These are phyloP conservation scores for Solanum gracilifrons DNA, from an alignment of 257 asterid species.

Conservation along the genomic window DNA sequence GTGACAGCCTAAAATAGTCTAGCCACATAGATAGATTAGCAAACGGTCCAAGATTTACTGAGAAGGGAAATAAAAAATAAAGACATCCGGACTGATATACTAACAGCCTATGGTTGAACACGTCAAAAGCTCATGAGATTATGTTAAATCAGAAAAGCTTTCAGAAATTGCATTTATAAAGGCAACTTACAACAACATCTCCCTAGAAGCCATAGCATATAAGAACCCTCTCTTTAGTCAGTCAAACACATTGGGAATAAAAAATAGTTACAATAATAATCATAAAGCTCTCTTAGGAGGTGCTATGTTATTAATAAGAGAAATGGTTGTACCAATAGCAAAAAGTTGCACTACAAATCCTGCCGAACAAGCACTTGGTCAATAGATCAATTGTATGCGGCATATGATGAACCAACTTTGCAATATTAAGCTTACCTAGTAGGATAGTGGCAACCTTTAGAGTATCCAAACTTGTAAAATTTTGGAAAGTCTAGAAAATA, in stretches of 20 bases:
- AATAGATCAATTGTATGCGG: not conserved
- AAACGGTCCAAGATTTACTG: not conserved
- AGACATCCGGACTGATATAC: not conserved
- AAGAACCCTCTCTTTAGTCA: not conserved
- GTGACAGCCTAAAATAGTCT: not conserved
- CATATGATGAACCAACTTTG: not conserved
- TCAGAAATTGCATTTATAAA: not conserved
- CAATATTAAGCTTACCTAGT: slow-evolving; percentile 34
- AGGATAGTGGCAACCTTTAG: slow-evolving; percentile 22
- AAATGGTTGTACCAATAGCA: slow-evolving; percentile 21
- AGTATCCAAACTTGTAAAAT: slow-evolving; percentile 41
- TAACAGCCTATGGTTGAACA: not conserved
- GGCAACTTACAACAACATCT: not conserved
- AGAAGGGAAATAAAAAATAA: not conserved
- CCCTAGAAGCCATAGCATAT: not conserved
- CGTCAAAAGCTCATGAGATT: not conserved
- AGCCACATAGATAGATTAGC: not conserved
- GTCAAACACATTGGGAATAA: not conserved
- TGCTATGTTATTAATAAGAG: slow-evolving; percentile 65
- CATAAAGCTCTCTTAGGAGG: slow-evolving; percentile 72
- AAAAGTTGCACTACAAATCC: slow-evolving; percentile 36
- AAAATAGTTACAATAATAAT: not conserved
- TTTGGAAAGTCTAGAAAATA: slow-evolving; percentile 36
- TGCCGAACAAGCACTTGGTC: slow-evolving; percentile 7
- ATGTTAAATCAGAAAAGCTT: not conserved